Evolutionary conservation across 2,329 filamentous ascomycete species (phyloP), one percentile per base, ranked within the genome.

Genomic region (Clarireedia homoeocarpa): DNA sequence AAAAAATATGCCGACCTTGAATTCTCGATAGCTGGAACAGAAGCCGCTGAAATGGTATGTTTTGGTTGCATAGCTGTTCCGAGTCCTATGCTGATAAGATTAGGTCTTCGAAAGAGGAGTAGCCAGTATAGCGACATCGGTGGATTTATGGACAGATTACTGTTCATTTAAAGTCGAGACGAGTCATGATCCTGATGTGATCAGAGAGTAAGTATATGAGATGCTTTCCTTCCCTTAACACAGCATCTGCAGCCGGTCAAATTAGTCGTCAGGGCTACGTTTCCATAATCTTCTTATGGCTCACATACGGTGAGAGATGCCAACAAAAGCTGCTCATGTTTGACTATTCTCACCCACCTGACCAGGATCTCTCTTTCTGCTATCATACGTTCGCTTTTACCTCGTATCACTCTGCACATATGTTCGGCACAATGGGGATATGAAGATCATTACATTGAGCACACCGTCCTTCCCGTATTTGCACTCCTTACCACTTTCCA

Each of bases 1-100:
- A 97, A 97, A 77, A 97, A 96, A 71, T 99, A 97, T 79, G 94
- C 94, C 68, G 92, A 97, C 67, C 80, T 95, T 61, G 94, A 99
- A 69, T 99, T 99, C 74, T 91, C 91, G 51, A 96, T 99, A 62
- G 91, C 91, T 4, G 94, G 94, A 17, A 95, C 94, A 5, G 94
- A 99, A 76, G 92, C 92, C 45, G 94, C 94, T 53, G 94, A 97
- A 72, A 95, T 96, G 88, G 91, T 96, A 72, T 67, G 80, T 52
- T 52, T 52, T 42, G 30, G 46, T 42, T 55, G 53, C 48, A 44
- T 20, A 12, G 30, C 17, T 47, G 26, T 36, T 7, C 27, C 36
- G 20, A 51, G 38, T 39, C 51, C 27, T 24, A 10, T 46, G 58
- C 69, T 73, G 57, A 72, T 51, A 49, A 36, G 27, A 62, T 30